Evolutionary conservation across 371 early-diverging fungal species (phyloP), one percentile per base, ranked within the genome.

Genomic region (Mucor mucedo): DNA sequence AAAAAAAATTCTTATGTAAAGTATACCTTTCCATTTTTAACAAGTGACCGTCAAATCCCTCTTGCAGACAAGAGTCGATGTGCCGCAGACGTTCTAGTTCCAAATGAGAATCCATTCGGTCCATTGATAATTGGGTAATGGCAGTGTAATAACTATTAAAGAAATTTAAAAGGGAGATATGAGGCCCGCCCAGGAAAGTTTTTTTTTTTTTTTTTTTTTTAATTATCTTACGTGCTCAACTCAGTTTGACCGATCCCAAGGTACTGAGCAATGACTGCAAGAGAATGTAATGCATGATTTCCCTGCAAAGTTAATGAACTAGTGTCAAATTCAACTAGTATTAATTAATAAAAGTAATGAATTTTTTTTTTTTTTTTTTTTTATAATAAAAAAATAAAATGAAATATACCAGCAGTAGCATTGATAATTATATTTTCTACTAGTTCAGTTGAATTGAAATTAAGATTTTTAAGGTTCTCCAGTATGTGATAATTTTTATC

Each of bases 201-300:
- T 7, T 14, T 11, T 8, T 30, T 13, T 52, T 33, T 52, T 9
- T 49, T 49, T 40, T 40, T 40, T 55, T 27, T 7, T 21, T 28
- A 27, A 14, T 8, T 33, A 13, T 14, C 40, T 66, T 61, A 66
- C 66, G 60, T 66, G 57, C 57, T 60, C 16, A 66, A 41, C 32
- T 56, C 57, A 61, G 52, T 45, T 42, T 39, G 27, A 40, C 33
- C 60, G 30, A 56, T 60, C 14, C 66, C 66, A 41, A 56, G 29
- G 14, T 48, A 41, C 2, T 50, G 35, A 41, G 61, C 66, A 28
- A 61, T 27, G 21, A 14, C 14, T 3, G 61, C 56, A 27, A 66
- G 61, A 3, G 57, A 40, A 10, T 61, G 52, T 7, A 66, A 5
- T 32, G 49, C 21, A 6, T 44, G 14, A 35, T 50, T 32, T n/a